Base-by-base conservation (phyloP, 2,329 filamentous ascomycete genomes). In the Penicillium sp. region DNA sequence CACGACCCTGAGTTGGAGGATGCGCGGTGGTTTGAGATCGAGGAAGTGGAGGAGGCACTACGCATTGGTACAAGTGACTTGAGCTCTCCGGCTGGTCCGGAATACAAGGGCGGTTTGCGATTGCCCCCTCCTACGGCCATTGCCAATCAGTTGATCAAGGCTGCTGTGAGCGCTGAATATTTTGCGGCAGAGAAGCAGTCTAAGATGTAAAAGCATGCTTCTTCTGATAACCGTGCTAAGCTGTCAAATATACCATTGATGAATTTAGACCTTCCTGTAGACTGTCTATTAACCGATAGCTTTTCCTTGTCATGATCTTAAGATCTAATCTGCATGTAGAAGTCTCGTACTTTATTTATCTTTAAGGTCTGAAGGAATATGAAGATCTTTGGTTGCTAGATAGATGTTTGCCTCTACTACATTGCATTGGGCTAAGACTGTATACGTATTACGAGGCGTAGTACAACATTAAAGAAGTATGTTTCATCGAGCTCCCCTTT, bases 1-100 rank as follows among this genome's bases (percentile, higher is more conserved):
- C 89, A 97, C 72, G 94, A 99, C 71, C 90, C 90, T 0, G 94
- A 99, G 78, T 74, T 99, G 59, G 90, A 96, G 69, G 84, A 89
- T 73, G 94, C 94, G 3, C 88, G 85, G 72, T 99, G 94, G 94
- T 93, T 93, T 67, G 76, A 83, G 0, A 77, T 95, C 33, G 90
- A 91, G 1, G 91, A 96, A 74, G 85, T 96, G 2, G 80, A 85
- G 67, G 84, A 88, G 67, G 93, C 91, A 1, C 74, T 97, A 69
- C 75, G 76, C 54, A 77, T 83, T 9, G 88, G 89, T 0, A 85
- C 85, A 0, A 88, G 85, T 71, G 82, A 82, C 2, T 69, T 96
- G 56, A 88, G 85, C 14, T 87, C 88, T 40, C 71, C 78, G 1
- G 77, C 87, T 1, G 83, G 84, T 0, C 76, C 82, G 38, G 87